Evolutionary conservation across 2,329 filamentous ascomycete species (phyloP).

Genomic region (Diaporthe destruens): DNA sequence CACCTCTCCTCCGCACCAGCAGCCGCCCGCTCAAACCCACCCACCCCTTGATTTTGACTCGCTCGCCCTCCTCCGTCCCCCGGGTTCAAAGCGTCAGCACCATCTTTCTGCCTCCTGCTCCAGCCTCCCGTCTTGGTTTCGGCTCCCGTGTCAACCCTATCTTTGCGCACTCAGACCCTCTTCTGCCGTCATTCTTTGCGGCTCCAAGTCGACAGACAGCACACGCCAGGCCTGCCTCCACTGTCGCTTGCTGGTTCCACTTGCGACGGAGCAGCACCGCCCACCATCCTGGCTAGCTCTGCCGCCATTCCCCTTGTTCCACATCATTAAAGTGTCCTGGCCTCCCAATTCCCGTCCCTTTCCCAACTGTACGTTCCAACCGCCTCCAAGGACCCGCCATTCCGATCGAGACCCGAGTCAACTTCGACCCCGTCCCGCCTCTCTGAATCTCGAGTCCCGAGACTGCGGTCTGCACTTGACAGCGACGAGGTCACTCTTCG

Average conservation of each 20-base stretch:
- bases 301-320: slow-evolving; percentile 26
- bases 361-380: slow-evolving; percentile 2
- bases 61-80: slow-evolving; percentile 6
- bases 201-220: slow-evolving; percentile 17
- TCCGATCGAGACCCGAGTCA: slow-evolving; percentile 13
- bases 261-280: slow-evolving; percentile 24
- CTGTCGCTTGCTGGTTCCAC: slow-evolving; percentile 19
- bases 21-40: slow-evolving; percentile 11
- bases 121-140: slow-evolving; percentile 14
- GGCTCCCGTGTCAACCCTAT: slow-evolving; percentile 1
- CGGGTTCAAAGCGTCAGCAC: slow-evolving; percentile 30
- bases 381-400: slow-evolving; percentile 11
- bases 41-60: slow-evolving; percentile 1
- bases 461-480: background rate
- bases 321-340: slow-evolving; percentile 27
- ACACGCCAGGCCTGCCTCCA: background rate
- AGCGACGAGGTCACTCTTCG: slow-evolving; percentile 17
- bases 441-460: slow-evolving; percentile 21
- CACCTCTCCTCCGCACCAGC: slow-evolving; percentile 36
- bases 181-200: background rate
- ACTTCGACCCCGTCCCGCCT: slow-evolving; percentile 22
- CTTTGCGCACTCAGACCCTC: slow-evolving; percentile 7
- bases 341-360: slow-evolving; percentile 10
- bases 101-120: background rate
- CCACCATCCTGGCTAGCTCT: slow-evolving; percentile 26